These are phyloP conservation scores for Sordariomycetes sp. DNA, from an alignment of 2,329 filamentous ascomycete species.

Conservation along the genomic window DNA sequence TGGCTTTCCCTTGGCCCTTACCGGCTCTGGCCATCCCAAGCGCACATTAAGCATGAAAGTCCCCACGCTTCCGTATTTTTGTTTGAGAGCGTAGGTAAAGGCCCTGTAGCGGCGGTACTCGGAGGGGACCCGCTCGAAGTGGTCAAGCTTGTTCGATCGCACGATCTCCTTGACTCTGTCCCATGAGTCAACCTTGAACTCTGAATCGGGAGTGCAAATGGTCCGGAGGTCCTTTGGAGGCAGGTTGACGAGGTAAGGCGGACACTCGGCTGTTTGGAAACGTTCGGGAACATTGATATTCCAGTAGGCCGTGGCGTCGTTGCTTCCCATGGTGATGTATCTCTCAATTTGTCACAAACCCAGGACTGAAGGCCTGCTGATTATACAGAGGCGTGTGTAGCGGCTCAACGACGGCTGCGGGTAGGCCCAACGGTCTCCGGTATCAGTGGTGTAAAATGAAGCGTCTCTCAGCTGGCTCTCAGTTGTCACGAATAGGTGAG, in stretches of 20 bases:
- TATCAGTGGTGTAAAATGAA: no score
- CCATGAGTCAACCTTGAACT: conserved; percentile 61
- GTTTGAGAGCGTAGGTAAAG: conserved; percentile 55
- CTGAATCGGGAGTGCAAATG: conserved; percentile 59
- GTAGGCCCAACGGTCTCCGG: no score
- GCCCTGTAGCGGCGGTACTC: conserved; percentile 70
- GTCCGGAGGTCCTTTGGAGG: conserved; percentile 61
- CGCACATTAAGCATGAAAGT: conserved; percentile 64
- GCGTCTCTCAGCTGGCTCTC: no score
- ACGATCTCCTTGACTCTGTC: conserved; percentile 56
- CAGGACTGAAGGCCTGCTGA: no score
- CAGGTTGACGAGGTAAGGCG: conserved; percentile 56
- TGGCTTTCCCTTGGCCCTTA: conserved; percentile 19
- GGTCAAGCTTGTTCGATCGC: conserved; percentile 57
- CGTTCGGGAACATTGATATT: conserved; percentile 64
- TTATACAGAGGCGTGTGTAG: no score
- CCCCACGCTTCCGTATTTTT: conserved; percentile 67
- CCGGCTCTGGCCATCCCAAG: conserved; percentile 54
- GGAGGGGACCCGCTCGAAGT: conserved; percentile 68
- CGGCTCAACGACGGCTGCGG: no score
- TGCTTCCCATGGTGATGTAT: conserved; percentile 21
- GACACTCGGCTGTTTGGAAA: conserved; percentile 58
- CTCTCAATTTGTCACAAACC: no score
- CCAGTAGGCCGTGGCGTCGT: conserved; percentile 55
- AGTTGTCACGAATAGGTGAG: no score